Conservation (phyloP, 176 grass and related monocot species). For the Areca catechu region DNA sequence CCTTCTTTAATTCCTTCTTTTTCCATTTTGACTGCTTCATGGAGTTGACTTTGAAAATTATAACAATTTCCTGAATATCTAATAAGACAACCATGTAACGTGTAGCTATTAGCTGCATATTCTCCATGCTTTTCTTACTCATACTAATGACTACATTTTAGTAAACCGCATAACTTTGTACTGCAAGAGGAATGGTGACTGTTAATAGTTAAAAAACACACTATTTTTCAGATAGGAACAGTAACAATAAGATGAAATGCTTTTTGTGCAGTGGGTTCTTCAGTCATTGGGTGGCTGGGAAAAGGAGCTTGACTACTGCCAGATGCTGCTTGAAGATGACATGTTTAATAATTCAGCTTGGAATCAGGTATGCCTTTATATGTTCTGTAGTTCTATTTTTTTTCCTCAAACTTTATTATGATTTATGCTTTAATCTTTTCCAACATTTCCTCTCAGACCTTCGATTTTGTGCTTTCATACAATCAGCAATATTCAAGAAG, state of each 20-base stretch:
- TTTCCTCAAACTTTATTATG: no score
- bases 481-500: no score
- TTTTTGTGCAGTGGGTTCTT: slow-evolving; percentile 75
- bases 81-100: no score
- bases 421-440: not conserved
- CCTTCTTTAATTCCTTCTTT: not conserved
- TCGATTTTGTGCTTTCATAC: no score
- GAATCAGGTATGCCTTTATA: slow-evolving; percentile 70
- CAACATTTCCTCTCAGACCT: not conserved
- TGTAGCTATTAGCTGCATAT: not conserved
- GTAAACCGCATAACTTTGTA: no score
- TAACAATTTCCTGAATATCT: no score
- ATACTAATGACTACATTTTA: no score
- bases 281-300: slow-evolving; percentile 91
- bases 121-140: not conserved
- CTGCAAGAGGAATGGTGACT: not conserved
- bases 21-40: not conserved
- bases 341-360: slow-evolving; percentile 97
- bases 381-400: not conserved
- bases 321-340: slow-evolving; percentile 71
- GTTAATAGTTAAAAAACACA: not conserved
- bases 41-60: no score
- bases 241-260: not conserved
- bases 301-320: slow-evolving; percentile 63
- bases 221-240: no score